These are phyloP conservation scores for Marasmius oreades DNA, from an alignment of 1,284 basidiomycete genomes.

Conservation along the genomic window DNA sequence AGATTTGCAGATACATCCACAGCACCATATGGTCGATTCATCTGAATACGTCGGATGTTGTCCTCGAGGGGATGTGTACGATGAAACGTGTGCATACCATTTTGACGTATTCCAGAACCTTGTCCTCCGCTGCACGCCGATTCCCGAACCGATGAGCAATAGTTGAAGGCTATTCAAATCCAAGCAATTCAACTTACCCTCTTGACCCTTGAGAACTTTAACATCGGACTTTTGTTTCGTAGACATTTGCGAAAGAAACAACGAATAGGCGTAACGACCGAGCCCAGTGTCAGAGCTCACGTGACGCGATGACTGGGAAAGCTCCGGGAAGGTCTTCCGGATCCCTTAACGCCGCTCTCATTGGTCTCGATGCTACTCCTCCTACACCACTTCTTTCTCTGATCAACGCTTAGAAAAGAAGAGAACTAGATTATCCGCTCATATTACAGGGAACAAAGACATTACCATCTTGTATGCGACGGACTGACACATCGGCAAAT, in stretches of 20 bases:
- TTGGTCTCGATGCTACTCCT: no score
- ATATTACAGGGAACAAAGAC: not conserved
- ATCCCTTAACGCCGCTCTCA: no score
- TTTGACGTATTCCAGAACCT: constrained; percentile 70
- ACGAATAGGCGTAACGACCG: no score
- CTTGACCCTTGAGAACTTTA: constrained; percentile 65
- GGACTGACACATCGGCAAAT: constrained; percentile 38
- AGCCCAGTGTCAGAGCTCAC: no score
- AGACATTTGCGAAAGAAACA: constrained; percentile 26
- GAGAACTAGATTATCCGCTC: no score
- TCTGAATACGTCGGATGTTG: constrained; percentile 35
- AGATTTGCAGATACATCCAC: constrained; percentile 87
- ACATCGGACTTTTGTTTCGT: constrained; percentile 45
- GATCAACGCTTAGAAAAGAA: no score
- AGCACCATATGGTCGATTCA: constrained; percentile 74
- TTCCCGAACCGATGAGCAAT: no score
- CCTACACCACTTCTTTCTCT: no score
- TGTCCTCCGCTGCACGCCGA: constrained; percentile 58
- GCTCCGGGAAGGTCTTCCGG: not conserved
- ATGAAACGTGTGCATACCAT: constrained; percentile 35
- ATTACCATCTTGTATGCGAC: constrained; percentile 11
- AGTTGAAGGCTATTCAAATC: no score
- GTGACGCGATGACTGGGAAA: not conserved
- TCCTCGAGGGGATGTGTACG: constrained; percentile 1
- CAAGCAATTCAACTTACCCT: constrained; percentile 38